Percentiles rank a stretch among this genome's conserved stretches.
phyloP scores from a whole-genome alignment of 2,329 filamentous ascomycete genomes.

The Alternaria panax region DNA sequence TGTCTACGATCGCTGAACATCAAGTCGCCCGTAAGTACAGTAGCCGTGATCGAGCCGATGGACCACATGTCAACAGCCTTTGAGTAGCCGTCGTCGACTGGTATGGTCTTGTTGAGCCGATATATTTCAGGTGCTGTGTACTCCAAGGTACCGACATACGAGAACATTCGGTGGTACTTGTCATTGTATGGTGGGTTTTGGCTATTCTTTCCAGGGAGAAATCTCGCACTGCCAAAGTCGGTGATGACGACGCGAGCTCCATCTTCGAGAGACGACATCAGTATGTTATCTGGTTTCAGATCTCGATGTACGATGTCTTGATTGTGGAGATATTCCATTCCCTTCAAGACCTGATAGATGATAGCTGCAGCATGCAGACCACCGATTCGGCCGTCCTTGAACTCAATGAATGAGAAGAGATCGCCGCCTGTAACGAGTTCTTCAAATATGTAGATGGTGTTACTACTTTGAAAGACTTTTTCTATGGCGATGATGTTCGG shows the following conservation, averaged over 20 bases:
- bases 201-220: conserved; percentile 32
- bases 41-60: conserved; percentile 62
- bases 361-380: conserved; percentile 63
- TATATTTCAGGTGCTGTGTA: conserved; percentile 64
- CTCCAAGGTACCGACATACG: conserved; percentile 62
- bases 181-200: neutral
- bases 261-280: conserved; percentile 62
- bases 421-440: conserved; percentile 68
- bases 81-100: conserved; percentile 58
- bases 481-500: conserved; percentile 67
- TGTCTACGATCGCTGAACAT: conserved; percentile 54
- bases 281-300: conserved; percentile 69
- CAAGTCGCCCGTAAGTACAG: conserved; percentile 60
- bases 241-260: conserved; percentile 64
- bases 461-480: conserved; percentile 61
- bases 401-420: conserved; percentile 65
- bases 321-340: conserved; percentile 65
- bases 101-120: conserved; percentile 36
- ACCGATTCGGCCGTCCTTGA: conserved; percentile 55
- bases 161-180: conserved; percentile 57
- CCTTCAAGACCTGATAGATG: conserved; percentile 63
- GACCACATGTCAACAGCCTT: conserved; percentile 69
- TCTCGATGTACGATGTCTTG: conserved; percentile 66
- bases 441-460: conserved; percentile 67
- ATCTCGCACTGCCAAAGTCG: conserved; percentile 66